Percentiles rank a stretch among this genome's conserved stretches.
Conservation (phyloP, 768 basidiomycete species). For the Vishniacozyma victoriae region DNA sequence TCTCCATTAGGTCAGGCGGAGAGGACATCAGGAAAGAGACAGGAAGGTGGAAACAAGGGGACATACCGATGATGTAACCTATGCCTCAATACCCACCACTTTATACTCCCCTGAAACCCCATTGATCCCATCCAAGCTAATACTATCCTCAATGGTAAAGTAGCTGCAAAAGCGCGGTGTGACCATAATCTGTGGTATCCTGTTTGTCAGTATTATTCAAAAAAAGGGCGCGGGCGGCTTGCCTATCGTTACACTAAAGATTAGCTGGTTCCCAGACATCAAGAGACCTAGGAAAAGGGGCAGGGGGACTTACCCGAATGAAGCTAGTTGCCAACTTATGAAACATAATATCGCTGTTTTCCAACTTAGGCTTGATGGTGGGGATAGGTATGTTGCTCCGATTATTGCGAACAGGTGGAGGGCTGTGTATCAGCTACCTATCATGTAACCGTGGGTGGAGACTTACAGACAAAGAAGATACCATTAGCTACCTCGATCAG, state of each 20-base stretch:
- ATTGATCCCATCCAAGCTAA: slow-evolving; percentile 64
- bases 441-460: neutral
- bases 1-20: neutral
- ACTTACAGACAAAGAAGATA: slow-evolving; percentile 28
- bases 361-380: slow-evolving; percentile 50
- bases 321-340: slow-evolving; percentile 62
- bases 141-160: slow-evolving; percentile 54
- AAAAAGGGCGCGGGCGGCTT: neutral
- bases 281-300: neutral
- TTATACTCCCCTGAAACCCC: slow-evolving; percentile 74
- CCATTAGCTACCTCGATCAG: slow-evolving; percentile 21
- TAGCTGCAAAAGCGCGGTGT: slow-evolving; percentile 64
- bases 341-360: slow-evolving; percentile 56
- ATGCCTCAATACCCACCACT: slow-evolving; percentile 64
- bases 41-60: neutral
- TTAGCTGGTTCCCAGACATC: slow-evolving; percentile 3
- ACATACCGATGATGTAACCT: slow-evolving; percentile 61
- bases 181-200: slow-evolving; percentile 78
- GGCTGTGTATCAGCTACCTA: slow-evolving; percentile 49
- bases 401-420: slow-evolving; percentile 57
- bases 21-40: neutral
- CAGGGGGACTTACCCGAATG: slow-evolving; percentile 54
- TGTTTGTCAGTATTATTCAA: slow-evolving; percentile 41
- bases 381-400: slow-evolving; percentile 54
- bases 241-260: slow-evolving; percentile 53